A percentile compares a stretch with the other conserved stretches of the same genome.
Conservation (phyloP, 495 filamentous ascomycete genomes). For the Bryoglossum gracile region DNA sequence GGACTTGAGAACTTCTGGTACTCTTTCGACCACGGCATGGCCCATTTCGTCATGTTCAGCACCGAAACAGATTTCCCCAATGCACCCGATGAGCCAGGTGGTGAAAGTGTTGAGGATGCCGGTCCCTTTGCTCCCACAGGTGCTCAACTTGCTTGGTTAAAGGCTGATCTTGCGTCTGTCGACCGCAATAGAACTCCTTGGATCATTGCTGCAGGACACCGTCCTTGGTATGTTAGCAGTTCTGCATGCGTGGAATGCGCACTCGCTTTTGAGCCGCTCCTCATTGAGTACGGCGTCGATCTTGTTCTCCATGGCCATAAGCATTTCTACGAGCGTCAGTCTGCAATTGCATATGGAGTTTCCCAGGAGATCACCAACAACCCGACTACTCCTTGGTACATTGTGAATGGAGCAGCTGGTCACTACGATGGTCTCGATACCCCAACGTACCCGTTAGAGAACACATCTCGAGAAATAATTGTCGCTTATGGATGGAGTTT, state of each 20-base stretch:
- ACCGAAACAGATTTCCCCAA: constrained; percentile 46
- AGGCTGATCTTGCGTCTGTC: constrained; percentile 40
- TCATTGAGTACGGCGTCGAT: constrained; percentile 45
- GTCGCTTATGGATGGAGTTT: constrained; percentile 27
- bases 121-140: constrained; percentile 41
- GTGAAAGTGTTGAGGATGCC: constrained; percentile 38
- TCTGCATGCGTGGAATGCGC: constrained; percentile 36
- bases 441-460: background rate
- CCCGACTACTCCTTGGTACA: constrained; percentile 43
- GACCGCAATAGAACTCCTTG: constrained; percentile 46
- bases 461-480: background rate
- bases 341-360: constrained; percentile 33
- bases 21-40: constrained; percentile 49
- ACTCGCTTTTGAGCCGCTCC: constrained; percentile 40
- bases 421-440: constrained; percentile 39
- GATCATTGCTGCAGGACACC: constrained; percentile 42
- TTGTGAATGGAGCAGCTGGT: constrained; percentile 40
- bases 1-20: constrained; percentile 49
- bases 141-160: constrained; percentile 38
- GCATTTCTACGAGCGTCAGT: constrained; percentile 32
- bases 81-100: constrained; percentile 30
- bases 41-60: constrained; percentile 42
- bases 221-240: constrained; percentile 39
- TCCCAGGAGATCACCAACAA: constrained; percentile 34
- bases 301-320: constrained; percentile 44